phyloP scores from a whole-genome alignment of 176 grass and related monocot genomes.

The Juncus effusus region DNA sequence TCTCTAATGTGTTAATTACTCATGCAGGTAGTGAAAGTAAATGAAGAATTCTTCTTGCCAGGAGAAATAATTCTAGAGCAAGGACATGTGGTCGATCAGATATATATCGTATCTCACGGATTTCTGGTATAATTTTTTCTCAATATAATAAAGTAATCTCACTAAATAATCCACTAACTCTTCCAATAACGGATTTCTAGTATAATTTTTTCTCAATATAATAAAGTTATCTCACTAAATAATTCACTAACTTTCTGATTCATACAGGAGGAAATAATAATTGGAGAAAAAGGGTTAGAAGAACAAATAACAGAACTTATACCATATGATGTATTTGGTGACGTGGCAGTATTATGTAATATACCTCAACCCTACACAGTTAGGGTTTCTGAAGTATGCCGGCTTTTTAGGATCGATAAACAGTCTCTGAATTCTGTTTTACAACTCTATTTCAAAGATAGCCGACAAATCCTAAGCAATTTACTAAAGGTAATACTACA shows the following conservation, averaged over 20 bases:
- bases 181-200: conserved; percentile 54
- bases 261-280: conserved; percentile 46
- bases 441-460: conserved; percentile 80
- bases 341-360: conserved; percentile 63
- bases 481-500: conserved; percentile 74
- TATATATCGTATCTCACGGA: conserved; percentile 54
- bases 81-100: conserved; percentile 41
- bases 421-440: conserved; percentile 63
- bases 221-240: not conserved
- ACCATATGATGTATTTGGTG: conserved; percentile 60
- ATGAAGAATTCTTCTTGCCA: conserved; percentile 48
- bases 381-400: conserved; percentile 66
- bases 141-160: not conserved
- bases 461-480: conserved; percentile 63
- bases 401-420: conserved; percentile 74
- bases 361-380: conserved; percentile 61
- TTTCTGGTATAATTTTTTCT: conserved; percentile 50
- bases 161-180: conserved; percentile 6
- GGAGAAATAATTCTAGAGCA: conserved; percentile 51
- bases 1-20: not conserved
- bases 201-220: conserved; percentile 21
- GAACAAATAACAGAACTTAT: conserved; percentile 52
- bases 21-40: conserved; percentile 66
- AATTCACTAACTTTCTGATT: not conserved
- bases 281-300: conserved; percentile 42